Conservation (phyloP, 1,284 basidiomycete species). For the Heimioporus punctisporus region DNA sequence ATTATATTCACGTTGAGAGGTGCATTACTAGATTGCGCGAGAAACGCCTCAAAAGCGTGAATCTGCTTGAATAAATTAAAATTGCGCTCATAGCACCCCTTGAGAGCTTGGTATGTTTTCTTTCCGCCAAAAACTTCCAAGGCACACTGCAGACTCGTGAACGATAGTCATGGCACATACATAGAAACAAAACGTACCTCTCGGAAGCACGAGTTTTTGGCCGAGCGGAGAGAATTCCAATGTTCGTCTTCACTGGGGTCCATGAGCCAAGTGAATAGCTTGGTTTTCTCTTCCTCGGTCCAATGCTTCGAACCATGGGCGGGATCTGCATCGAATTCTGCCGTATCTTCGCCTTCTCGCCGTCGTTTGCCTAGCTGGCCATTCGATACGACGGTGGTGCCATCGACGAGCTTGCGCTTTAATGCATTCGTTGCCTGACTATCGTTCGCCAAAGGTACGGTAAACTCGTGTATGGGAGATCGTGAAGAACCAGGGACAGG, state of each 20-base stretch:
- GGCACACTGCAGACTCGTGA: constrained; percentile 52
- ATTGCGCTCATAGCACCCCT: constrained; percentile 80
- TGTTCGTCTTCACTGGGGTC: constrained; percentile 68
- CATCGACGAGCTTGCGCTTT: constrained; percentile 58
- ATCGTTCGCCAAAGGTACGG: constrained; percentile 31
- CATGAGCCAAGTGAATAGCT: constrained; percentile 75
- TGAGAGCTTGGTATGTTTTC: constrained; percentile 78
- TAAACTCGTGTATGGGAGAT: constrained; percentile 36
- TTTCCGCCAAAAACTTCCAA: constrained; percentile 66
- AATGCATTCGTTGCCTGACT: constrained; percentile 19
- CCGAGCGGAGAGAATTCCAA: constrained; percentile 71
- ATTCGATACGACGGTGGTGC: constrained; percentile 34
- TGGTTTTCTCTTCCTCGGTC: constrained; percentile 78
- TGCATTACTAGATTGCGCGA: constrained; percentile 40
- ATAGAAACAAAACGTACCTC: constrained; percentile 46
- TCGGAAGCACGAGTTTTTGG: constrained; percentile 77
- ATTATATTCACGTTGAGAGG: constrained; percentile 41
- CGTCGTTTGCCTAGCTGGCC: constrained; percentile 47
- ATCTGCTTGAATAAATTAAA: constrained; percentile 81
- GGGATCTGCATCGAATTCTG: constrained; percentile 53
- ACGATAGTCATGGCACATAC: neutral
- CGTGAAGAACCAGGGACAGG: constrained; percentile 30
- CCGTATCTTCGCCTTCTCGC: constrained; percentile 43
- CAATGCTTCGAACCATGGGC: constrained; percentile 74
- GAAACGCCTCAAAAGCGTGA: constrained; percentile 63